Conservation (phyloP, 805 yeast genomes). For the Lachancea nothofagi region DNA sequence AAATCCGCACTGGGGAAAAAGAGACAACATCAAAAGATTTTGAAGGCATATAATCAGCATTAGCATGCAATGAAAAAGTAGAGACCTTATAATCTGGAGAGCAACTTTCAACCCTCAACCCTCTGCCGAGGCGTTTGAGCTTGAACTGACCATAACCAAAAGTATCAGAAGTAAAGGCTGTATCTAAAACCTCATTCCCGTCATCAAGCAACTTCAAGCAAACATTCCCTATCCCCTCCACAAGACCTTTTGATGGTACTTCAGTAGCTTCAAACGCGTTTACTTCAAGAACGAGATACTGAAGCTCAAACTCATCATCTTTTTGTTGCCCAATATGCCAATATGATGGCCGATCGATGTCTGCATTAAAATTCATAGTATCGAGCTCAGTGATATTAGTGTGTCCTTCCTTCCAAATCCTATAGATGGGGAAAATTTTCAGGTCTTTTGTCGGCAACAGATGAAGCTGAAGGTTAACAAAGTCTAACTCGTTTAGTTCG, state of each 20-base stretch:
- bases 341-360: conserved; percentile 20
- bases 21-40: conserved; percentile 14
- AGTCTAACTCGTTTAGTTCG: conserved; percentile 41
- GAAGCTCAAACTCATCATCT: conserved; percentile 40
- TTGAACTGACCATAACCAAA: conserved; percentile 76
- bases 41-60: conserved; percentile 21
- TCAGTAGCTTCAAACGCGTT: conserved; percentile 44
- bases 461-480: conserved; percentile 48
- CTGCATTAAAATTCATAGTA: conserved; percentile 25
- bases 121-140: conserved; percentile 9
- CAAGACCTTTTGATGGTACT: conserved; percentile 19
- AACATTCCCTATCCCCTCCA: conserved; percentile 40
- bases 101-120: conserved; percentile 18
- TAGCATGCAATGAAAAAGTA: conserved; percentile 21
- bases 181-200: conserved; percentile 31
- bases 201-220: conserved; percentile 44
- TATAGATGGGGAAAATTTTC: conserved; percentile 43
- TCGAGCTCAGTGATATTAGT: conserved; percentile 39
- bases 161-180: conserved; percentile 70
- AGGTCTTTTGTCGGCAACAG: conserved; percentile 50
- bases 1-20: conserved; percentile 19
- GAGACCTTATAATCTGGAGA: conserved; percentile 20
- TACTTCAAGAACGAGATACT: conserved; percentile 54
- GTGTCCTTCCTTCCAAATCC: conserved; percentile 42
- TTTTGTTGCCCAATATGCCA: conserved; percentile 37